Conservation (phyloP, 805 yeast species). For the Wickerhamiella parazyma region DNA sequence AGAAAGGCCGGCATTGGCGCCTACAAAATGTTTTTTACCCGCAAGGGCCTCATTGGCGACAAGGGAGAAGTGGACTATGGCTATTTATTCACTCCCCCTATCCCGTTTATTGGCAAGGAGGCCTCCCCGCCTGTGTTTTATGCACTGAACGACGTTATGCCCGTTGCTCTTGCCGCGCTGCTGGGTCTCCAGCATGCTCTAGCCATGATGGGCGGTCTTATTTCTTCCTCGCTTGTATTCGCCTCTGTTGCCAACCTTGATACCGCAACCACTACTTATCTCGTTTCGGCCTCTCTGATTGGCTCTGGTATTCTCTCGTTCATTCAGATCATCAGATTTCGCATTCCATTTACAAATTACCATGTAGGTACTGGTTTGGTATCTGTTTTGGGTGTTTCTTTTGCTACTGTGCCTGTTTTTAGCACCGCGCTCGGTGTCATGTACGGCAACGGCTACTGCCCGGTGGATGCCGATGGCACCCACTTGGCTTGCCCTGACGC, state of each 20-base stretch:
- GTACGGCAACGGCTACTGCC: constrained; percentile 62
- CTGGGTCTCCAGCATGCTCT: constrained; percentile 80
- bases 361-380: constrained; percentile 78
- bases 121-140: constrained; percentile 59
- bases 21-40: constrained; percentile 39
- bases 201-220: constrained; percentile 86
- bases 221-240: constrained; percentile 70
- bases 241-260: constrained; percentile 48
- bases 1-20: constrained; percentile 3
- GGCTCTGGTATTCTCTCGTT: constrained; percentile 56
- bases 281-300: constrained; percentile 61
- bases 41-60: constrained; percentile 75
- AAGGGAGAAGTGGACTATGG: constrained; percentile 46
- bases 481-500: constrained; percentile 75
- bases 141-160: constrained; percentile 67
- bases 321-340: constrained; percentile 71
- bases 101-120: constrained; percentile 49
- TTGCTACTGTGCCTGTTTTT: constrained; percentile 76
- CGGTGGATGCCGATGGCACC: constrained; percentile 48
- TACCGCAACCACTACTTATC: constrained; percentile 38
- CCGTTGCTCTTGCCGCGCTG: constrained; percentile 58
- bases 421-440: constrained; percentile 62
- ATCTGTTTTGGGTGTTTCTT: constrained; percentile 84
- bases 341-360: constrained; percentile 57
- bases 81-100: constrained; percentile 62